phyloP scores from a whole-genome alignment of 495 filamentous ascomycete species.

The Echria macrotheca region DNA sequence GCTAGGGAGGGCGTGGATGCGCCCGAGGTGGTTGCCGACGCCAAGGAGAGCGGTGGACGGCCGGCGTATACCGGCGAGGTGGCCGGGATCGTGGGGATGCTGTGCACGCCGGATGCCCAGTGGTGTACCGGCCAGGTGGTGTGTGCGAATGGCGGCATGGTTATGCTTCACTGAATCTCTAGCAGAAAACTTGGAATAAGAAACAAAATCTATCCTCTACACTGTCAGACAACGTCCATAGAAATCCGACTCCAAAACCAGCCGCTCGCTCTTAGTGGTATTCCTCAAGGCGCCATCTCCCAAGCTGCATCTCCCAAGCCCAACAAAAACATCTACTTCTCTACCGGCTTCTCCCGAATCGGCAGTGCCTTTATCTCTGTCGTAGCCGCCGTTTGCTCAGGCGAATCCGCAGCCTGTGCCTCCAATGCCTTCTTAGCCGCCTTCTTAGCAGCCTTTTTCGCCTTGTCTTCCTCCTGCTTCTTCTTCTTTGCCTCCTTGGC shows the following conservation, averaged over 20 bases:
- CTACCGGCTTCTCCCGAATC: constrained; percentile 21
- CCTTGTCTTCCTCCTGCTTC: constrained; percentile 24
- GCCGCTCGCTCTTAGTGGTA: no score
- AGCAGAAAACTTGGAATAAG: no score
- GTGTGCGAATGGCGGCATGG: constrained; percentile 83
- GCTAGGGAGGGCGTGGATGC: constrained; percentile 52
- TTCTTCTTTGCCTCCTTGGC: constrained; percentile 22
- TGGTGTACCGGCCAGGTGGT: constrained; percentile 86
- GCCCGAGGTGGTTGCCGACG: constrained; percentile 54
- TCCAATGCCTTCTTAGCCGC: constrained; percentile 19
- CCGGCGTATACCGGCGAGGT: constrained; percentile 70
- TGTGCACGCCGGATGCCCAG: constrained; percentile 63
- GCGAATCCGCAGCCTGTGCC: not conserved
- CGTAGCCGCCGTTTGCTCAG: constrained; percentile 14
- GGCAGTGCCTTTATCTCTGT: constrained; percentile 21
- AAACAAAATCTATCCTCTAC: no score
- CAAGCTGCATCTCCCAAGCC: no score
- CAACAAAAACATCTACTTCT: no score
- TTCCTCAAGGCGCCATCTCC: no score
- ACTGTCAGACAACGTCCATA: no score
- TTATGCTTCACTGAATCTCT: constrained; percentile 44
- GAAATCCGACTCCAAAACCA: no score
- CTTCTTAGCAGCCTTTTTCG: constrained; percentile 28
- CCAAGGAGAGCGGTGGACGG: constrained; percentile 56
- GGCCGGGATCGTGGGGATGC: constrained; percentile 79